Evolutionary conservation across 2,329 filamentous ascomycete genomes (phyloP).

Genomic region (Talaromyces marneffei): DNA sequence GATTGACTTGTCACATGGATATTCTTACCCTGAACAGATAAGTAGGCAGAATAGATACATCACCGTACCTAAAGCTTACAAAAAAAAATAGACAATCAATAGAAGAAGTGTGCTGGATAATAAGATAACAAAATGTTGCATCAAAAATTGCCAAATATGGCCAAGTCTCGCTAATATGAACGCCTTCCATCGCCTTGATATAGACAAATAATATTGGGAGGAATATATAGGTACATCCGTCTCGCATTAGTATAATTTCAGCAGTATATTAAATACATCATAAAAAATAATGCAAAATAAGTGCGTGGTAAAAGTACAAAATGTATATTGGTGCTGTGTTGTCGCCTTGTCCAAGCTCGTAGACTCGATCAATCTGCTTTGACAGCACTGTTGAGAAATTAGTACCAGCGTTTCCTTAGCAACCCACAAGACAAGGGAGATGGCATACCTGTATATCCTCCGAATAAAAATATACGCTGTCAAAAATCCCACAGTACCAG

Average conservation of each 20-base stretch:
- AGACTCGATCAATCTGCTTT: constrained; percentile 13
- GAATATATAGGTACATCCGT: neutral
- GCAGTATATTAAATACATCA: neutral
- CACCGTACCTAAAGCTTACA: too few species aligned
- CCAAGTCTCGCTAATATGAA: too few species aligned
- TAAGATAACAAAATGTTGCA: too few species aligned
- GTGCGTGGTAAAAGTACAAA: neutral
- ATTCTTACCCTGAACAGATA: neutral
- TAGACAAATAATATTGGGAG: too few species aligned
- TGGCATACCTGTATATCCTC: constrained; percentile 68
- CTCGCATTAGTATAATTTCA: neutral
- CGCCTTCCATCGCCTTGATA: too few species aligned
- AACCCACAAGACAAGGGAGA: neutral
- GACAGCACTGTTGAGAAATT: constrained; percentile 7
- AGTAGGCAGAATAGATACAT: too few species aligned
- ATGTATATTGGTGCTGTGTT: neutral
- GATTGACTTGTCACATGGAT: neutral
- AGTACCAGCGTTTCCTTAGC: neutral
- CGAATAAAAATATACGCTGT: constrained; percentile 78
- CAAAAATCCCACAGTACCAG: constrained; percentile 78
- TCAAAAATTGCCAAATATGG: too few species aligned
- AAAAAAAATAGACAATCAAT: too few species aligned
- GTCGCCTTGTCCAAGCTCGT: neutral
- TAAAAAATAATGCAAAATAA: neutral
- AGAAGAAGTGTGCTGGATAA: too few species aligned